These are phyloP conservation scores for Trichosanthes cucumerina DNA, from an alignment of 306 rosid genomes.

Conservation along the genomic window DNA sequence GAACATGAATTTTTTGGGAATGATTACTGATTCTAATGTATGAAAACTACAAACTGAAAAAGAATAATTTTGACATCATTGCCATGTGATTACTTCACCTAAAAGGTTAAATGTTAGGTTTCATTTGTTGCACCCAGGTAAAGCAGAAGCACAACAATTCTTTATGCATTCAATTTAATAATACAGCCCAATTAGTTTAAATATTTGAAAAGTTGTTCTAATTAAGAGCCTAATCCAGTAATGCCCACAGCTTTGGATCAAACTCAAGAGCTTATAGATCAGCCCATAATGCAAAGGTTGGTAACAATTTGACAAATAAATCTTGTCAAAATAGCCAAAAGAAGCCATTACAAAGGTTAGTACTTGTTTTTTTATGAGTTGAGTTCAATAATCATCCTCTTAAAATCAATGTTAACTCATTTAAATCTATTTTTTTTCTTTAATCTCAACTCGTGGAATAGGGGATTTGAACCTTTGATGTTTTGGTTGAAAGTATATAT, in stretches of 20 bases:
- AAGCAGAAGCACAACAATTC: neutral
- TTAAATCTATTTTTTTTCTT: too few species aligned
- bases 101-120: neutral
- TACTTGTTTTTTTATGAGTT: neutral
- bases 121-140: neutral
- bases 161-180: neutral
- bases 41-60: neutral
- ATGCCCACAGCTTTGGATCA: neutral
- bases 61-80: neutral
- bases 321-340: neutral
- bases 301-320: neutral
- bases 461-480: too few species aligned
- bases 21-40: neutral
- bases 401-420: neutral
- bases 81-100: constrained; percentile 7
- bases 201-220: neutral
- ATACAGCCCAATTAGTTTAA: neutral
- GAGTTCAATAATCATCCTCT: neutral
- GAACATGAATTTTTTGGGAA: neutral
- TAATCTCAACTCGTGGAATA: too few species aligned
- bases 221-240: neutral
- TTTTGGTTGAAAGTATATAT: too few species aligned
- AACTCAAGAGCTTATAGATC: neutral
- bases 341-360: neutral
- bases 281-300: neutral